These are phyloP conservation scores for Lipomyces kockii DNA, from an alignment of 805 yeast genomes.

Conservation along the genomic window DNA sequence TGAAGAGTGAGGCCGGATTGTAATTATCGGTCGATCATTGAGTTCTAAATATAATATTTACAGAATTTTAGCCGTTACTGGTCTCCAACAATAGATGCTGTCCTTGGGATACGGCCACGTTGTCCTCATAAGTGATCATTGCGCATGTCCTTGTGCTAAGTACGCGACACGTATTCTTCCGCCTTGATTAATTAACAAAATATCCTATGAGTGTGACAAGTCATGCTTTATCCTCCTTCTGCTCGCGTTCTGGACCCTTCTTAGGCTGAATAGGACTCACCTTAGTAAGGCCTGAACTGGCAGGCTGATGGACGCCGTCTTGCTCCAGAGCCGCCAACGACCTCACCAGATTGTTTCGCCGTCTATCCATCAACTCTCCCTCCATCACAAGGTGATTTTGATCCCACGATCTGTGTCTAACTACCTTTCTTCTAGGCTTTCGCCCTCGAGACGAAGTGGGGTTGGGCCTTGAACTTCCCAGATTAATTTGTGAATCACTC, in stretches of 20 bases:
- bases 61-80: too few species aligned
- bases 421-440: slow-evolving; percentile 14
- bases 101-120: too few species aligned
- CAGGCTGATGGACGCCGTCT: background rate
- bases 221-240: background rate
- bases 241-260: background rate
- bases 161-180: background rate
- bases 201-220: background rate
- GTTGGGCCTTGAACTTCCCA: background rate
- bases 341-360: slow-evolving; percentile 30
- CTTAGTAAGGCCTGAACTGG: background rate
- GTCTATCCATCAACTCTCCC: slow-evolving; percentile 36
- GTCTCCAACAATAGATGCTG: too few species aligned
- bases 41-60: too few species aligned
- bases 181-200: background rate
- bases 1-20: too few species aligned
- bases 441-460: background rate
- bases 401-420: slow-evolving; percentile 32
- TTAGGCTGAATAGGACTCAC: background rate
- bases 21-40: too few species aligned
- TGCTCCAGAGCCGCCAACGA: slow-evolving; percentile 23
- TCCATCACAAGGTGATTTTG: slow-evolving; percentile 25
- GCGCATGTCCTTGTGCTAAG: background rate
- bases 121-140: too few species aligned
- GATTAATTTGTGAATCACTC: background rate